These are phyloP conservation scores for Fraxinus pennsylvanica DNA, from an alignment of 257 asterid genomes.

Conservation along the genomic window DNA sequence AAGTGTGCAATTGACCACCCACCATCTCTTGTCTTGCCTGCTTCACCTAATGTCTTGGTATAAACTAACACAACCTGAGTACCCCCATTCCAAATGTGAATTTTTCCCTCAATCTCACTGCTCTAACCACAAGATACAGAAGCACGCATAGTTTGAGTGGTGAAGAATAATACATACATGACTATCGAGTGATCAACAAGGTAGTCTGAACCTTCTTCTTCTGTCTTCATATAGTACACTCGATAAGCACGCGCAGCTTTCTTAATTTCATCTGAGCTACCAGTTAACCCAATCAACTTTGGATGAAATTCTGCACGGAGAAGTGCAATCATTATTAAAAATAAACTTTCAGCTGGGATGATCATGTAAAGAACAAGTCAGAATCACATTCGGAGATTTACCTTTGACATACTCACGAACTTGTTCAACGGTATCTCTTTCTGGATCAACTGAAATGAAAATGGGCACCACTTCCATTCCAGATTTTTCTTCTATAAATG, in stretches of 20 bases:
- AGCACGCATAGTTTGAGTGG: neutral
- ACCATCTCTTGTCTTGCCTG: neutral
- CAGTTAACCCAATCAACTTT: conserved; percentile 82
- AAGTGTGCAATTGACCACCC: neutral
- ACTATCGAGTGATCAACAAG: conserved; percentile 96
- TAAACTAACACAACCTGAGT: neutral
- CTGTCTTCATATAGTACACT: conserved; percentile 94
- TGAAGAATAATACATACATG: conserved; percentile 57
- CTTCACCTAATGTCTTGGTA: neutral
- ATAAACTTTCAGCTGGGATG: neutral
- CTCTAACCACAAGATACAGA: neutral
- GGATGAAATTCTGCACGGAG: conserved; percentile 78
- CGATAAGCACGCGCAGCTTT: conserved; percentile 93
- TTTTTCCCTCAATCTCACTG: neutral
- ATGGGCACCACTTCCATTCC: conserved; percentile 79
- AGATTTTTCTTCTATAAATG: conserved; percentile 64
- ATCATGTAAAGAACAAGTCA: conserved; percentile 6
- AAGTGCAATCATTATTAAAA: conserved; percentile 9
- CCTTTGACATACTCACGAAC: conserved; percentile 89
- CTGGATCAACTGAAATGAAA: conserved; percentile 95
- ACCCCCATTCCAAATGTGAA: neutral
- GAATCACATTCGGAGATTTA: conserved; percentile 25
- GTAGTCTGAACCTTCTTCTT: conserved; percentile 91
- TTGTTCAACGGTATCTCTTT: conserved; percentile 90
- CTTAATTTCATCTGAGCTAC: conserved; percentile 68